Evolutionary conservation across 108 stramenopile genomes (phyloP), one percentile per base, ranked within the genome.

Genomic region (Bacterosira constricta): DNA sequence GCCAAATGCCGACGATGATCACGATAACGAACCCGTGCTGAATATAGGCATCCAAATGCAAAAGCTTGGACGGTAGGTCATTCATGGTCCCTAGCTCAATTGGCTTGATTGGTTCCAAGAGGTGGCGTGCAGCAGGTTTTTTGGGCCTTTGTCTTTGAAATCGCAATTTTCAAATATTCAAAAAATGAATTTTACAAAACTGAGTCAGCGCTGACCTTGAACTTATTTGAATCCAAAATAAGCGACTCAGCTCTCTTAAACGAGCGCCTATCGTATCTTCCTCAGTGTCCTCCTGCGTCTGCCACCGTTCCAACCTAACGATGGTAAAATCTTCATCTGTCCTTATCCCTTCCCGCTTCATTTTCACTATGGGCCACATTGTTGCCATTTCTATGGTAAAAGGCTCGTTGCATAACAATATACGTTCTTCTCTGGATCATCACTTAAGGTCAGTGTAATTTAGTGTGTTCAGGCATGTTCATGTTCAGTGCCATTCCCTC

Each of bases 311-410:
- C 6, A 9, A 3, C 41, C 15, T n/a, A 42, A 11, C 37, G 41
- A 60, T 60, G 59, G n/a, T 21, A 60, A 30, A 60, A 4, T 38
- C 34, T 31, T 31, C 27, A 23, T 39, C 59, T 13, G 2, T 60
- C 36, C 37, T 60, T 1, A 41, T 60, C 1, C 59, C 59, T 42
- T 3, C 38, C 20, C 37, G 59, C 39, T 60, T 60, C 37, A 41
- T 60, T 26, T n/a, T 41, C 39, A 60, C 59, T 1, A 60, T 60
- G 34, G 59, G 59, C 11, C 35, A 60, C 21, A 17, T 60, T 8
- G 37, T 60, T 60, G 37, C 59, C 6, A 60, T 60, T 1, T 20
- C 59, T 1, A 39, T 60, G 12, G 59, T 27, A 10, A 39, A 42
- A 27, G 35, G 9, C 11, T 20, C 31, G 21, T 25, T 60, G 26